Conservation (phyloP, 257 asterid genomes). For the Primulina tabacum region DNA sequence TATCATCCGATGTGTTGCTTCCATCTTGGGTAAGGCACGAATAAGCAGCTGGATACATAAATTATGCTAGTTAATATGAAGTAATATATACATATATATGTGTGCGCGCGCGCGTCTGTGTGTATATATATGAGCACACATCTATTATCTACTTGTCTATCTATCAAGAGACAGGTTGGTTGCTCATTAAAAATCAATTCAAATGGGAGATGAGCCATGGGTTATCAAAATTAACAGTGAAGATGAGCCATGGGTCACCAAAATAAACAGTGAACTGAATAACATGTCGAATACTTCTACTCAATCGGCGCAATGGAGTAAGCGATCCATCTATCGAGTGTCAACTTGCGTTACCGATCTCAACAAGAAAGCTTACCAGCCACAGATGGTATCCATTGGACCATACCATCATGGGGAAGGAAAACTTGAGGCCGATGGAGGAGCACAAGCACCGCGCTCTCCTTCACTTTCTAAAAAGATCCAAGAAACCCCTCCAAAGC, state of each 20-base stretch:
- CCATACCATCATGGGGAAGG: constrained; percentile 40
- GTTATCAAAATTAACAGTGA: constrained; percentile 23
- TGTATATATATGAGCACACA: neutral
- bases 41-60: too few relatives aligned
- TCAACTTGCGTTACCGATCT: constrained; percentile 31
- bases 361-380: constrained; percentile 35
- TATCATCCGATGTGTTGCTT: neutral
- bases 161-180: neutral
- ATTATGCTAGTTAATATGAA: too few relatives aligned
- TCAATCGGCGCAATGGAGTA: constrained; percentile 36
- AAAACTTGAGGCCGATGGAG: constrained; percentile 38
- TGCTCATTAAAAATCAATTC: neutral
- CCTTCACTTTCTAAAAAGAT: constrained; percentile 34
- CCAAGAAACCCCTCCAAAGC: constrained; percentile 24
- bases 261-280: constrained; percentile 27
- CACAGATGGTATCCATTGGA: constrained; percentile 46
- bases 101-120: too few relatives aligned
- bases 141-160: too few relatives aligned
- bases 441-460: constrained; percentile 51
- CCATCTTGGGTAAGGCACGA: neutral
- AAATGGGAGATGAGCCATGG: constrained; percentile 24
- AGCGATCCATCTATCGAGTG: constrained; percentile 41
- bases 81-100: too few relatives aligned
- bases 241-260: constrained; percentile 29
- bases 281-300: neutral